Percentiles rank a stretch among this genome's conserved stretches.
Conservation (phyloP, 331 rosid genomes). For the Stylosanthes scabra region DNA sequence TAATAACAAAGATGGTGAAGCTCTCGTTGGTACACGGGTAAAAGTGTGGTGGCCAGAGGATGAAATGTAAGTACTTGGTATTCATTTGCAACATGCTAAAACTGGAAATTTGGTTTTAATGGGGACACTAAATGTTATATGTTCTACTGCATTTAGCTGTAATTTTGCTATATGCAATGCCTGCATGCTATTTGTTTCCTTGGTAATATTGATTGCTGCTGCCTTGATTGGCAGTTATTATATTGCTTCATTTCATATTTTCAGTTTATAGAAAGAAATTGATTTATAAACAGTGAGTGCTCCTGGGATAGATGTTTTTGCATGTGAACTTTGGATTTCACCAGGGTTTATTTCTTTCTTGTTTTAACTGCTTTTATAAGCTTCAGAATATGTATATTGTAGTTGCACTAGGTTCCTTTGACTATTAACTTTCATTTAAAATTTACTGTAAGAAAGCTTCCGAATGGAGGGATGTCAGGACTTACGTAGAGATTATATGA, state of each 20-base stretch:
- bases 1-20: slow-evolving; percentile 50
- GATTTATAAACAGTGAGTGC: neutral
- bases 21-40: slow-evolving; percentile 64
- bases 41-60: slow-evolving; percentile 93
- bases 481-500: neutral
- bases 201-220: slow-evolving; percentile 1
- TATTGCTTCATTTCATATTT: slow-evolving; percentile 5
- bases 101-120: slow-evolving; percentile 14
- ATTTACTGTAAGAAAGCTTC: slow-evolving; percentile 21
- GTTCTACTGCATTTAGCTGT: slow-evolving; percentile 6
- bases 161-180: neutral
- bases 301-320: neutral
- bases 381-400: neutral
- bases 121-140: slow-evolving; percentile 8
- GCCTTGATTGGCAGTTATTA: neutral
- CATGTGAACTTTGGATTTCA: neutral
- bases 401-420: slow-evolving; percentile 14
- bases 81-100: slow-evolving; percentile 24
- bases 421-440: slow-evolving; percentile 11
- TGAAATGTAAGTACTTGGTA: slow-evolving; percentile 59
- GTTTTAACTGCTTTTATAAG: slow-evolving; percentile 13
- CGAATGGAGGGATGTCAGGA: slow-evolving; percentile 1
- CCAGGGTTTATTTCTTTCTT: slow-evolving; percentile 22
- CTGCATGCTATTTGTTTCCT: slow-evolving; percentile 17
- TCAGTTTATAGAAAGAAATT: neutral